A percentile compares a stretch with the other conserved stretches of the same genome.
These are phyloP conservation scores for Malassezia sp. DNA, from an alignment of 1,284 basidiomycete genomes.

Conservation along the genomic window DNA sequence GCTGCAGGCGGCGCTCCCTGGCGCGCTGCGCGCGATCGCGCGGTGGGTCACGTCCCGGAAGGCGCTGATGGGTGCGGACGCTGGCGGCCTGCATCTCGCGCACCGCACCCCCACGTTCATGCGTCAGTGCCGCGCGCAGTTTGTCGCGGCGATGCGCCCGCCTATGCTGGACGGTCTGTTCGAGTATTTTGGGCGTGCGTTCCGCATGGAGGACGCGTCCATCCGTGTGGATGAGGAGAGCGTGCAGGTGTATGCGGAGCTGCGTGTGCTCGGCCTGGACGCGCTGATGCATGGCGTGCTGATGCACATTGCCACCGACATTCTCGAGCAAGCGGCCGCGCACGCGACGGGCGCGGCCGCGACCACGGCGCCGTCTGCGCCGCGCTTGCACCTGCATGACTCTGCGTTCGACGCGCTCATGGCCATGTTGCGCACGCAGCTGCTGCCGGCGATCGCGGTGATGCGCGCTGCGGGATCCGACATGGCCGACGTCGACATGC, in stretches of 20 bases:
- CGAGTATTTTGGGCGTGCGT: background rate
- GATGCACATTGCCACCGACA: constrained; percentile 2
- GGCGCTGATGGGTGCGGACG: background rate
- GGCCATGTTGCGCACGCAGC: constrained; percentile 4
- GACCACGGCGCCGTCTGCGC: background rate
- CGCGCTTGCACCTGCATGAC: no score
- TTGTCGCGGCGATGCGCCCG: constrained; percentile 2
- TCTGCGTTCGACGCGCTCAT: constrained; percentile 6
- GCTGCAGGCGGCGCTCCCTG: background rate
- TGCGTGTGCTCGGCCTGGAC: constrained; percentile 11
- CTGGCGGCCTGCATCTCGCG: background rate
- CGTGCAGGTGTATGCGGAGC: constrained; percentile 11
- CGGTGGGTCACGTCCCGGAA: constrained; percentile 8
- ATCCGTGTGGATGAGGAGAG: background rate
- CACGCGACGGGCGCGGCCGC: background rate
- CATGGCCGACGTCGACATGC: background rate
- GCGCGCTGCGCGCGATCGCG: constrained; percentile 1
- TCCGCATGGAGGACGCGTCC: background rate
- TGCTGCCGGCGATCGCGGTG: constrained; percentile 8
- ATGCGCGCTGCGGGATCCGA: constrained; percentile 8
- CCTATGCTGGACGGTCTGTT: constrained; percentile 3
- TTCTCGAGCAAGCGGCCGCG: constrained; percentile 6
- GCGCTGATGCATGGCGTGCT: constrained; percentile 9
- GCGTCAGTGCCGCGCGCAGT: constrained; percentile 3
- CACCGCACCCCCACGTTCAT: background rate